Evolutionary conservation across 2,329 filamentous ascomycete genomes (phyloP).

Genomic region (Rhynchosporium secalis): DNA sequence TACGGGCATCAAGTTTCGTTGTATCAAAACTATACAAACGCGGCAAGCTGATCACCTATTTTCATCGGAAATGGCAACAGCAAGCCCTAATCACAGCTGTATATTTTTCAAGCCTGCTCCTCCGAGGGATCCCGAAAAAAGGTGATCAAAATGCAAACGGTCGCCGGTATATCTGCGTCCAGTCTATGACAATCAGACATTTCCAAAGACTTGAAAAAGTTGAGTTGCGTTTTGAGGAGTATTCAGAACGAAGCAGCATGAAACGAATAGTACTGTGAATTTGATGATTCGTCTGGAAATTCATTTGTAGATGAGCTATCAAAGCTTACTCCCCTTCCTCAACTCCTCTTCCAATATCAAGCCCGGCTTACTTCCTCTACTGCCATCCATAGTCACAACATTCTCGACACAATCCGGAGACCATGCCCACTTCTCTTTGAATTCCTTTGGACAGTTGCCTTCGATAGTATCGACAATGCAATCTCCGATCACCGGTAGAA

Average conservation of each 20-base stretch:
- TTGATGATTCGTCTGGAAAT: not conserved
- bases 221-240: no score
- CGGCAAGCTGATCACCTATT: not conserved
- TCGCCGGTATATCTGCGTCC: not conserved
- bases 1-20: not conserved
- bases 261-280: not conserved
- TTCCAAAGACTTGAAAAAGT: no score
- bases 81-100: not conserved
- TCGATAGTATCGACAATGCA: constrained; percentile 46
- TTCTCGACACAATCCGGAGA: constrained; percentile 39
- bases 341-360: constrained; percentile 34
- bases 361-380: constrained; percentile 34
- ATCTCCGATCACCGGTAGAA: constrained; percentile 50
- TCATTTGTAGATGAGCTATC: not conserved
- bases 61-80: not conserved
- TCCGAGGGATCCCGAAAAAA: not conserved
- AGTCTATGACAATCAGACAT: no score
- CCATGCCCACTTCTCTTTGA: constrained; percentile 57
- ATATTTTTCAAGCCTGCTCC: not conserved
- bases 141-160: not conserved
- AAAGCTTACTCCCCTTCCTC: constrained; percentile 27
- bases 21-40: not conserved
- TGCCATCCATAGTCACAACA: constrained; percentile 38
- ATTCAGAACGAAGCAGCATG: not conserved
- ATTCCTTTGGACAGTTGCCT: constrained; percentile 42